These are phyloP conservation scores for Solanum bulbocastanum DNA, from an alignment of 257 asterid species.

Conservation along the genomic window DNA sequence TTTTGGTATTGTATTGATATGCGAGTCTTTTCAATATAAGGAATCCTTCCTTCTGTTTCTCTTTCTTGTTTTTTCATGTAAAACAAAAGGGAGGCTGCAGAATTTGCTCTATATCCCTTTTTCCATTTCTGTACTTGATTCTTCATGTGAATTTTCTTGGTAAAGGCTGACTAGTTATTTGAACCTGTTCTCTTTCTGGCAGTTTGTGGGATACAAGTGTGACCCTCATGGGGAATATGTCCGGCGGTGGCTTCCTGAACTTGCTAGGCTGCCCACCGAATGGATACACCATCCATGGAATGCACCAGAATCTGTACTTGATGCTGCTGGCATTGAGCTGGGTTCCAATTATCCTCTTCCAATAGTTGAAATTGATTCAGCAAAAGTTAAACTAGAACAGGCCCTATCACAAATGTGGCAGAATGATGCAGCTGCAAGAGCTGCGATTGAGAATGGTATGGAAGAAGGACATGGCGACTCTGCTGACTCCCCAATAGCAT, in stretches of 20 bases:
- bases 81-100: neutral
- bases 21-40: neutral
- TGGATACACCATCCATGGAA: constrained; percentile 98
- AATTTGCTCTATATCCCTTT: neutral
- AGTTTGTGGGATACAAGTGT: constrained; percentile 82
- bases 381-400: constrained; percentile 56
- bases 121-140: neutral
- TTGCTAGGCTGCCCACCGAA: constrained; percentile 73
- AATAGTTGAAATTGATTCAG: constrained; percentile 57
- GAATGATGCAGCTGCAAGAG: constrained; percentile 50
- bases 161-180: neutral
- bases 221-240: constrained; percentile 95
- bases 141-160: neutral
- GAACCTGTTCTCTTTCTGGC: constrained; percentile 2
- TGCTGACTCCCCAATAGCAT: constrained; percentile 53
- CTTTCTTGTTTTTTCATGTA: neutral
- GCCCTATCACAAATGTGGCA: constrained; percentile 86
- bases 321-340: constrained; percentile 91
- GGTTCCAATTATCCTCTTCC: constrained; percentile 93
- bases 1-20: neutral
- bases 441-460: constrained; percentile 58
- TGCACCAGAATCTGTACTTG: constrained; percentile 79
- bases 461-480: constrained; percentile 98
- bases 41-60: neutral
- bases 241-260: constrained; percentile 96